Evolutionary conservation across 768 basidiomycete genomes (phyloP).

Genomic region (Glaciozyma antarctica): DNA sequence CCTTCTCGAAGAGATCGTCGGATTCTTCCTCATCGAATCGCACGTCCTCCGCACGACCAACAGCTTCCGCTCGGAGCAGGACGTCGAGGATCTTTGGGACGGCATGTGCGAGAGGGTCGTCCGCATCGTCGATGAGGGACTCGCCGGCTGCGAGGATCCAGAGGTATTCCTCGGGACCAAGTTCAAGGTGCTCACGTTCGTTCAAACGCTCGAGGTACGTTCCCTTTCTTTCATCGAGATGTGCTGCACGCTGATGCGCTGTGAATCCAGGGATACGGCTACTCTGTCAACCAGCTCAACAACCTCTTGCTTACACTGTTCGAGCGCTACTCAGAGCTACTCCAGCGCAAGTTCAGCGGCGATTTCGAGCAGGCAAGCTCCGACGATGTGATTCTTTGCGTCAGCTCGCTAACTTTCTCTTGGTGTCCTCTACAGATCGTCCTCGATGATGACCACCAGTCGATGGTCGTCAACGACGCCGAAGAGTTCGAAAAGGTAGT

Average conservation of each 20-base stretch:
- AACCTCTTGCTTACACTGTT: slow-evolving; percentile 77
- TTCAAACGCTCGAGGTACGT: slow-evolving; percentile 81
- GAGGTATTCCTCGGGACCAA: slow-evolving; percentile 75
- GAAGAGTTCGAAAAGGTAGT: slow-evolving; percentile 63
- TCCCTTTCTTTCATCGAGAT: neutral
- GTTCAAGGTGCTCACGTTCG: slow-evolving; percentile 70
- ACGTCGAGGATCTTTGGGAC: slow-evolving; percentile 94
- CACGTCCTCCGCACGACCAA: slow-evolving; percentile 82
- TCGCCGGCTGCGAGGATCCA: slow-evolving; percentile 64
- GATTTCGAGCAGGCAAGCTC: slow-evolving; percentile 63
- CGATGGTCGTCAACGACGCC: slow-evolving; percentile 58
- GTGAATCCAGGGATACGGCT: slow-evolving; percentile 62
- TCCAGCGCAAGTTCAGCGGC: slow-evolving; percentile 68
- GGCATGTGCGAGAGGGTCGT: slow-evolving; percentile 65
- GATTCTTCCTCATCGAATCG: slow-evolving; percentile 93
- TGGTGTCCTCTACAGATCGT: slow-evolving; percentile 53
- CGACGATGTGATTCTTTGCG: slow-evolving; percentile 30
- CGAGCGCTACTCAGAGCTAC: slow-evolving; percentile 72
- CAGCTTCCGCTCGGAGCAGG: slow-evolving; percentile 71
- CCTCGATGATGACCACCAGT: slow-evolving; percentile 67
- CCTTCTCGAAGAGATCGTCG: slow-evolving; percentile 87
- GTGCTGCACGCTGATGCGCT: neutral
- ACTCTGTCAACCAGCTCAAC: slow-evolving; percentile 72
- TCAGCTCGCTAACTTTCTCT: neutral
- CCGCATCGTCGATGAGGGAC: slow-evolving; percentile 59